phyloP scores from a whole-genome alignment of 2,329 filamentous ascomycete species.

The Fusarium piperis region DNA sequence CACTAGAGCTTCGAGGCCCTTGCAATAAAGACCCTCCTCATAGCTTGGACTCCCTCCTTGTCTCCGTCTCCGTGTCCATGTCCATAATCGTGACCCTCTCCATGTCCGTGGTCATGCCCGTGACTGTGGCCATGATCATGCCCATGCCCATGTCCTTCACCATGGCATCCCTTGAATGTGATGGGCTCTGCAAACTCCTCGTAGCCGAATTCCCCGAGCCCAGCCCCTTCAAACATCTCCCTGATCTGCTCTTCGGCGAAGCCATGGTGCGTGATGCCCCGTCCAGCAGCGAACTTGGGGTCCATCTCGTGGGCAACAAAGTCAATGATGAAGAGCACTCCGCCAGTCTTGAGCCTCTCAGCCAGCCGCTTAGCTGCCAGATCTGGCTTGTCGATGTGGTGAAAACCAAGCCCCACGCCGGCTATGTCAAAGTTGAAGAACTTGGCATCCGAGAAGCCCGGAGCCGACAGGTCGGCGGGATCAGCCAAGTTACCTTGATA shows the following conservation, averaged over 20 bases:
- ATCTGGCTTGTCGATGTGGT: conserved; percentile 74
- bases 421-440: conserved; percentile 77
- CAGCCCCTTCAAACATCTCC: conserved; percentile 71
- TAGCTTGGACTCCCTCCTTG: background rate
- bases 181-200: conserved; percentile 62
- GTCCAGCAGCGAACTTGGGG: conserved; percentile 35
- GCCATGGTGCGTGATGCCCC: conserved; percentile 72
- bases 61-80: conserved; percentile 11
- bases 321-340: conserved; percentile 74
- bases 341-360: conserved; percentile 70
- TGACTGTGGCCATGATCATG: conserved; percentile 15
- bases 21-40: conserved; percentile 54
- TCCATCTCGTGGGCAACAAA: conserved; percentile 65
- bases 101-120: background rate
- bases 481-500: conserved; percentile 67
- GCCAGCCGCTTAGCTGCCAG: conserved; percentile 68
- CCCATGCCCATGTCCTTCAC: conserved; percentile 8
- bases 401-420: conserved; percentile 69
- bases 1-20: conserved; percentile 54
- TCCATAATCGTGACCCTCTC: background rate
- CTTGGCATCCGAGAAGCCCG: conserved; percentile 65
- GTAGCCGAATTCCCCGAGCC: conserved; percentile 67
- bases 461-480: conserved; percentile 57
- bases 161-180: conserved; percentile 48
- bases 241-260: conserved; percentile 70